phyloP scores from a whole-genome alignment of 805 yeast genomes.

The Yarrowia sp. region DNA sequence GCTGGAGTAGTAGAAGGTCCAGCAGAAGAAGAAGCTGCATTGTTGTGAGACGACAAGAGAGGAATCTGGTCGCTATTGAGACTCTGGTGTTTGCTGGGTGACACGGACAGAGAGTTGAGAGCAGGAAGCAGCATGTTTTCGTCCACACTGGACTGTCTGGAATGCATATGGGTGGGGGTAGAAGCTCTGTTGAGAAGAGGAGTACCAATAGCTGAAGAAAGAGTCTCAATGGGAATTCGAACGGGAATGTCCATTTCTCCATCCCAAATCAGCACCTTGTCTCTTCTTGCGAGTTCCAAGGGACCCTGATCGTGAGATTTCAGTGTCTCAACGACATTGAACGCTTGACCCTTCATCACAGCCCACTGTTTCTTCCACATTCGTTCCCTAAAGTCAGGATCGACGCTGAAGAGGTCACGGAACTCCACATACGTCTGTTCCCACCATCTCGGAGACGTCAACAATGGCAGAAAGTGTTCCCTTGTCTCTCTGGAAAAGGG shows the following conservation, averaged over 20 bases:
- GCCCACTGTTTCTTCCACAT: conserved; percentile 75
- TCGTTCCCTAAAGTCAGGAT: conserved; percentile 66
- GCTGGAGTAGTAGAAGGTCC: conserved; percentile 6
- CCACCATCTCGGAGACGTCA: conserved; percentile 76
- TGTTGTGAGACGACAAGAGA: background rate
- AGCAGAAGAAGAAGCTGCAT: background rate
- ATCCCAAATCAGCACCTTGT: conserved; percentile 65
- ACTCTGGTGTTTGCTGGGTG: conserved; percentile 3
- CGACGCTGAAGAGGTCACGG: conserved; percentile 59
- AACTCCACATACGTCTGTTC: conserved; percentile 60
- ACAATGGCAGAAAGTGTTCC: conserved; percentile 61
- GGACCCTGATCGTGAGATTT: conserved; percentile 68
- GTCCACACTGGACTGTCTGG: conserved; percentile 10
- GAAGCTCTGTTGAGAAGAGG: conserved; percentile 44
- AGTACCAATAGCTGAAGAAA: conserved; percentile 57
- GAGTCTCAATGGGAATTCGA: conserved; percentile 51
- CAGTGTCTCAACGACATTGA: conserved; percentile 72
- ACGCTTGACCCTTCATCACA: conserved; percentile 78
- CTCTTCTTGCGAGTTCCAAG: conserved; percentile 66
- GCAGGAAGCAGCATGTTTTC: conserved; percentile 27
- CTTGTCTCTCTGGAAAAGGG: conserved; percentile 67
- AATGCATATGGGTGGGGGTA: background rate
- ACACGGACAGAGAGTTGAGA: conserved; percentile 24
- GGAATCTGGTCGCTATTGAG: conserved; percentile 4
- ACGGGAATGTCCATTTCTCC: conserved; percentile 66